A percentile compares a stretch with the other conserved stretches of the same genome.
phyloP scores from a whole-genome alignment of 345 rosid genomes.

The Tarenaya hassleriana region DNA sequence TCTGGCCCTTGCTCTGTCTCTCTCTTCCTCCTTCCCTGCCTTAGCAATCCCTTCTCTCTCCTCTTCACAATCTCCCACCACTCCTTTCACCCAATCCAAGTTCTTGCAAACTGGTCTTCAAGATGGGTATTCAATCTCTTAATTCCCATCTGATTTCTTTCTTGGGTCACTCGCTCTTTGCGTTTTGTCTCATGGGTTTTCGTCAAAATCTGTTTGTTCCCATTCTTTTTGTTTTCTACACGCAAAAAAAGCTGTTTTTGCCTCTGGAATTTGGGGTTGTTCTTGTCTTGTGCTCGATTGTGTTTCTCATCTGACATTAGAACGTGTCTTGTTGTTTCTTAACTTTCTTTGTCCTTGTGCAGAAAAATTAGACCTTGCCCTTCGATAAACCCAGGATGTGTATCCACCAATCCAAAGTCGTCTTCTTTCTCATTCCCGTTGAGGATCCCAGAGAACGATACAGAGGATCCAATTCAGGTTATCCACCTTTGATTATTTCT shows the following conservation, averaged over 20 bases:
- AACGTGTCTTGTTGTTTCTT: background rate
- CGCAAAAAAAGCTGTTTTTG: no score
- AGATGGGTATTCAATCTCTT: conserved; percentile 42
- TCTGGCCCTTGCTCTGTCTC: conserved; percentile 48
- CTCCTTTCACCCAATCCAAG: conserved; percentile 92
- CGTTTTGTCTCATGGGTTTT: background rate
- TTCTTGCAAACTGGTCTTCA: conserved; percentile 57
- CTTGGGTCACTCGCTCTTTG: background rate
- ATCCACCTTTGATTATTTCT: background rate
- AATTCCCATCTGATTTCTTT: background rate
- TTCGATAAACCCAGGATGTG: conserved; percentile 77
- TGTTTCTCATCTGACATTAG: background rate
- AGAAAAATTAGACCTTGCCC: conserved; percentile 93
- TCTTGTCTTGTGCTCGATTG: background rate
- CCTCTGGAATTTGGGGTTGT: no score
- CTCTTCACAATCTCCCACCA: conserved; percentile 49
- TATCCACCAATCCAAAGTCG: conserved; percentile 83
- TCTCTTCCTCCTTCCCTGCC: conserved; percentile 47
- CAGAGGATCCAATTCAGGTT: conserved; percentile 54
- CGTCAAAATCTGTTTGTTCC: background rate
- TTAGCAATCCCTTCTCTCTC: conserved; percentile 65
- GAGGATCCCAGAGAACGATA: conserved; percentile 50
- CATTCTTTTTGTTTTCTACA: no score
- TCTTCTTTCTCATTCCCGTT: conserved; percentile 74
- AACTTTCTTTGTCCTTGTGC: background rate